phyloP scores from a whole-genome alignment of 2,329 filamentous ascomycete genomes.

The Ascochyta pisi region DNA sequence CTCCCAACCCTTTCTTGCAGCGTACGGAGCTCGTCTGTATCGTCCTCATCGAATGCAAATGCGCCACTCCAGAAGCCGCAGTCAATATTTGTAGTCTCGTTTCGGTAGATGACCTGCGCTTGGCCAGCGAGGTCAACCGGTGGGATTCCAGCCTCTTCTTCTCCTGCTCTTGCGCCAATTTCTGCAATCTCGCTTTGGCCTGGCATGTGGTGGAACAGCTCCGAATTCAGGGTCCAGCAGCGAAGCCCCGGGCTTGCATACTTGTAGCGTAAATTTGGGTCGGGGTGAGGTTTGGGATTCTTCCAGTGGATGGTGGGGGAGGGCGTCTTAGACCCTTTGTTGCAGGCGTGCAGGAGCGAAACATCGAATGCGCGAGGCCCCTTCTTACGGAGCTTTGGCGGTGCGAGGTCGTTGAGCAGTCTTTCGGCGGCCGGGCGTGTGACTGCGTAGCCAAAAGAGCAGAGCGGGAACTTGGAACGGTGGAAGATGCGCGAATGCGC shows the following conservation, averaged over 20 bases:
- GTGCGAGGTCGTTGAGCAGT: constrained; percentile 50
- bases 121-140: constrained; percentile 47
- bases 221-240: constrained; percentile 54
- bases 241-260: constrained; percentile 47
- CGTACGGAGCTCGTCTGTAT: constrained; percentile 40
- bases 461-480: constrained; percentile 52
- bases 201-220: constrained; percentile 55
- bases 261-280: constrained; percentile 31
- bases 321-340: constrained; percentile 39
- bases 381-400: constrained; percentile 33
- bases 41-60: constrained; percentile 45
- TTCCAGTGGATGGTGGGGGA: constrained; percentile 34
- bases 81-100: constrained; percentile 48
- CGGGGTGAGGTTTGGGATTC: constrained; percentile 30
- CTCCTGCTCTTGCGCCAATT: constrained; percentile 38
- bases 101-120: constrained; percentile 38
- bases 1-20: constrained; percentile 48
- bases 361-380: constrained; percentile 52
- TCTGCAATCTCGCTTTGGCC: constrained; percentile 49
- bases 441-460: constrained; percentile 55
- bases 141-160: constrained; percentile 38
- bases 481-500: constrained; percentile 49
- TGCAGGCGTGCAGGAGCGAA: constrained; percentile 51
- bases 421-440: constrained; percentile 50
- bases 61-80: constrained; percentile 51